Base-by-base conservation (phyloP, 225 moss, liverwort and hornwort genomes). In the Sphagnum contortum region DNA sequence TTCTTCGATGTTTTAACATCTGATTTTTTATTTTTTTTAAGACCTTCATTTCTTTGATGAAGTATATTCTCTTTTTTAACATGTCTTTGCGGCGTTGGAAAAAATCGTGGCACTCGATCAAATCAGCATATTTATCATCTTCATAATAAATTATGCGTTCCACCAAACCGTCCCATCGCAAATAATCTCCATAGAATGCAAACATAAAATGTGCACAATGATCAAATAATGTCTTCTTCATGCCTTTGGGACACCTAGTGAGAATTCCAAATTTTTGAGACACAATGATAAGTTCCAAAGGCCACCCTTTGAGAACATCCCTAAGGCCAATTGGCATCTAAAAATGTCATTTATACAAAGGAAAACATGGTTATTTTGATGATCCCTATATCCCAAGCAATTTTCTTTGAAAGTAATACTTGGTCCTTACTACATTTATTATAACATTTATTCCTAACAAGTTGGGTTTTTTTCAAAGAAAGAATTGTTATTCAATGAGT, bases 161-260 rank as follows among this genome's bases (percentile, higher is more conserved):
- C 49, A 87, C 74, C 0, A 92, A 45, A 3, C 92, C 92, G 68
- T 92, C 89, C 82, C 87, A 92, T 57, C 65, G 82, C 79, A 89
- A 85, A 12, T 92, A 85, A 63, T 92, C 85, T 61, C 92, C 92
- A 9, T 89, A 87, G 55, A 87, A 85, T 11, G 92, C 89, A 73
- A 79, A 92, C 74, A 92, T 75, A 1, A 85, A 72, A 70, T 92
- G 92, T 12, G 79, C 79, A 73, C 92, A 89, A 8, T 83, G 80
- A 10, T 72, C 60, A 50, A 80, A 82, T 5, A 76, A 54, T n/a
- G 81, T 85, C 45, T 81, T 82, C 71, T 92, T 92, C 66, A 77
- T 80, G 57, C 92, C 92, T 76, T 83, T 78, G 2, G 75, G 85
- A 14, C 85, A 92, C 70, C 92, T 87, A 62, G 66, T 51, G 12